Conservation (phyloP, 805 yeast genomes). For the Pichia paraexigua region DNA sequence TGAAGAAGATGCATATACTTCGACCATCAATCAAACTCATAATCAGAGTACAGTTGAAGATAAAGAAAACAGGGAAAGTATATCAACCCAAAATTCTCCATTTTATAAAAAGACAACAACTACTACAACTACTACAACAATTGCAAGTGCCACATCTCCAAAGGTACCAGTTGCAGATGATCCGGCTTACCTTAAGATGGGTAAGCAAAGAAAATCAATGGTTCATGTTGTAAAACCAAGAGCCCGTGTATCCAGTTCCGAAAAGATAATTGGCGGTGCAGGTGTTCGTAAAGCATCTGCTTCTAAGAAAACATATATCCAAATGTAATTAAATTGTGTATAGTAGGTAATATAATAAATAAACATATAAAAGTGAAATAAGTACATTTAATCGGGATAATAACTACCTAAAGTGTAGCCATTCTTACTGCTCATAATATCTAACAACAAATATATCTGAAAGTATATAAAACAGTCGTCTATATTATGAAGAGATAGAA, state of each 20-base stretch:
- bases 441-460: no score
- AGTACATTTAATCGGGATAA: no score
- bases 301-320: slow-evolving; percentile 8
- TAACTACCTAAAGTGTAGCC: no score
- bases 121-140: slow-evolving; percentile 40
- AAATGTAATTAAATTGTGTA: slow-evolving; percentile 3
- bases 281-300: slow-evolving; percentile 32
- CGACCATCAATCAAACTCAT: slow-evolving; percentile 11
- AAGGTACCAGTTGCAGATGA: slow-evolving; percentile 12
- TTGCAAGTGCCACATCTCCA: slow-evolving; percentile 26
- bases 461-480: no score
- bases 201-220: slow-evolving; percentile 23
- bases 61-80: slow-evolving; percentile 12
- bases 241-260: slow-evolving; percentile 22
- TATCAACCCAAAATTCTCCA: slow-evolving; percentile 28
- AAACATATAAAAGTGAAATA: background rate
- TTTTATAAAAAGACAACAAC: slow-evolving; percentile 39
- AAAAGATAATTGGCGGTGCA: slow-evolving; percentile 27
- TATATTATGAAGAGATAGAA: no score
- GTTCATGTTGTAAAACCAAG: slow-evolving; percentile 15
- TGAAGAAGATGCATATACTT: slow-evolving; percentile 27
- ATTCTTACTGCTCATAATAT: no score
- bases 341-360: background rate
- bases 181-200: slow-evolving; percentile 13
- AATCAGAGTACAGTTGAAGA: slow-evolving; percentile 12